Percentiles rank a stretch among this genome's conserved stretches.
phyloP scores from a whole-genome alignment of 2,329 filamentous ascomycete genomes.

The Colletotrichum endophyticum region DNA sequence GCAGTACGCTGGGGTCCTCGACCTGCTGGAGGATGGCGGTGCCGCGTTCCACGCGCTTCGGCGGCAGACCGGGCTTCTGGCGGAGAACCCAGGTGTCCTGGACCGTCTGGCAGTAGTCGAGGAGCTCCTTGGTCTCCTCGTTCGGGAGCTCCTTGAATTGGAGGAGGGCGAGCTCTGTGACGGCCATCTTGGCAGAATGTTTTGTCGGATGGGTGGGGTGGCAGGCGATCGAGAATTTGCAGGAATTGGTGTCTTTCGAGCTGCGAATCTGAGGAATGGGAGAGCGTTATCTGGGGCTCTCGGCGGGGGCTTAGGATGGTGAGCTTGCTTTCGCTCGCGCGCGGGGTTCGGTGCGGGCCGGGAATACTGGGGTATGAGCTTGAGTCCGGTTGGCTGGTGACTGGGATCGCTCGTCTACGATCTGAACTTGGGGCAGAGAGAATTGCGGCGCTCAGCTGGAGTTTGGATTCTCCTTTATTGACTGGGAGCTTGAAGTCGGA shows the following conservation, averaged over 20 bases:
- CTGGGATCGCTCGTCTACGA: background rate
- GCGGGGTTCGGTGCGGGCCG: constrained; percentile 17
- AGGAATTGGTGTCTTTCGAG: background rate
- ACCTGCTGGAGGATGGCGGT: constrained; percentile 37
- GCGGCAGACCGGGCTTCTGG: constrained; percentile 37
- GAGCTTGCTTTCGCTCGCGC: background rate
- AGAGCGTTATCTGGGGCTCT: background rate
- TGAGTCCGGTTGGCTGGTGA: background rate
- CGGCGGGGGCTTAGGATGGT: background rate
- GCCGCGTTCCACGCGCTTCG: constrained; percentile 37
- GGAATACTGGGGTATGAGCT: background rate
- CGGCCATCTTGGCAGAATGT: constrained; percentile 30
- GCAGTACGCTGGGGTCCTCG: constrained; percentile 38
- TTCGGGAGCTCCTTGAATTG: constrained; percentile 33
- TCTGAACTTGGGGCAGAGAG: background rate
- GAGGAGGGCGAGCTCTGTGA: constrained; percentile 45
- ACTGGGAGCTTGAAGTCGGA: background rate
- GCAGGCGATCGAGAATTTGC: background rate
- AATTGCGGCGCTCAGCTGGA: background rate
- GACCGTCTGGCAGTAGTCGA: constrained; percentile 34
- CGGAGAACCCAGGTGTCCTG: constrained; percentile 46
- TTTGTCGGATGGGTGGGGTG: background rate
- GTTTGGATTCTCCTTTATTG: background rate
- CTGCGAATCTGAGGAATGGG: background rate
- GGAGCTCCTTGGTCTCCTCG: constrained; percentile 33